Evolutionary conservation across 495 filamentous ascomycete genomes (phyloP).

Genomic region (Neurospora sublineolata): DNA sequence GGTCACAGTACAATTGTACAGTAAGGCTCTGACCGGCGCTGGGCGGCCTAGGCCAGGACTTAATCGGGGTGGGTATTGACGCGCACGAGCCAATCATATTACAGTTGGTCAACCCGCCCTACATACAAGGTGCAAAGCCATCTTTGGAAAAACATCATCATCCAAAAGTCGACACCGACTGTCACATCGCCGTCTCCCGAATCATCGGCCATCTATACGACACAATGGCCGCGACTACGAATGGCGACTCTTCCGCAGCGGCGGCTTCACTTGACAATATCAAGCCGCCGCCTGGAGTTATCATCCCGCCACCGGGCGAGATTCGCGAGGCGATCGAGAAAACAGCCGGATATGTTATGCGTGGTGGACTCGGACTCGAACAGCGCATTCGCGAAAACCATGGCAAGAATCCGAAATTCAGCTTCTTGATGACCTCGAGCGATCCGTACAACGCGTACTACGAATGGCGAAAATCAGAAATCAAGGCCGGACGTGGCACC

Average conservation of each 20-base stretch:
- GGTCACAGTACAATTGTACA: not conserved
- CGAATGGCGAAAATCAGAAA: slow-evolving; percentile 76
- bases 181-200: not conserved
- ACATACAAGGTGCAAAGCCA: not conserved
- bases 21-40: not conserved
- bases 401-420: slow-evolving; percentile 77
- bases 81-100: not conserved
- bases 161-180: not conserved
- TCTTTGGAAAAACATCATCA: not conserved
- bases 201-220: not conserved
- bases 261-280: slow-evolving; percentile 38
- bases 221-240: slow-evolving; percentile 40
- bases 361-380: slow-evolving; percentile 76
- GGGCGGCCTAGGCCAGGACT: not conserved
- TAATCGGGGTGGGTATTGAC: not conserved
- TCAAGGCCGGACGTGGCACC: slow-evolving; percentile 72
- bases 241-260: slow-evolving; percentile 39
- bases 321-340: slow-evolving; percentile 73
- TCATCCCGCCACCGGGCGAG: slow-evolving; percentile 68
- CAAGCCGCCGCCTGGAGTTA: slow-evolving; percentile 71
- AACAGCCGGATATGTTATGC: slow-evolving; percentile 87
- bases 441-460: slow-evolving; percentile 88
- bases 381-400: slow-evolving; percentile 82
- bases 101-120: not conserved
- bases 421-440: slow-evolving; percentile 61